Conservation (phyloP, 257 asterid genomes). For the Osmanthus fragrans region DNA sequence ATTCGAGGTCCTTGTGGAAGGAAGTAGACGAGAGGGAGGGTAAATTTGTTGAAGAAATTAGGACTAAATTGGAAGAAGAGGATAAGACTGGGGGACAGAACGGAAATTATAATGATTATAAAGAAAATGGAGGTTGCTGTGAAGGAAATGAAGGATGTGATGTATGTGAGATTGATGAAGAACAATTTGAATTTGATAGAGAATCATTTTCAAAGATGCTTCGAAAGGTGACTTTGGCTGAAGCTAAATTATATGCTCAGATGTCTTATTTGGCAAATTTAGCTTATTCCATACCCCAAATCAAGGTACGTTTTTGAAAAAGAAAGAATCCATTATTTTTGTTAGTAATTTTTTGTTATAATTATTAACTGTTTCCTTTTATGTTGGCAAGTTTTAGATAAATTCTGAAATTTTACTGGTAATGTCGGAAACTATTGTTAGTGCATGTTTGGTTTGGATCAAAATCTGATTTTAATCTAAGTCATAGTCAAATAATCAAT, state of each 20-base stretch:
- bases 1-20: slow-evolving; percentile 61
- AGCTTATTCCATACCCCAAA: slow-evolving; percentile 81
- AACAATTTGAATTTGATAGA: slow-evolving; percentile 52
- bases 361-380: too few species aligned
- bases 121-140: slow-evolving; percentile 6
- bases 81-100: slow-evolving; percentile 10
- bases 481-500: too few species aligned
- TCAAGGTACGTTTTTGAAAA: slow-evolving; percentile 58
- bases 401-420: too few species aligned
- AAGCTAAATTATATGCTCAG: slow-evolving; percentile 75
- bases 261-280: slow-evolving; percentile 30
- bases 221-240: slow-evolving; percentile 70
- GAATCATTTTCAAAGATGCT: slow-evolving; percentile 79
- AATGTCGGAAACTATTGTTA: too few species aligned
- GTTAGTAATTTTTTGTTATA: not conserved
- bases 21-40: slow-evolving; percentile 32
- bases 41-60: slow-evolving; percentile 32
- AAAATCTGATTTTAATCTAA: too few species aligned
- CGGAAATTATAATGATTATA: slow-evolving; percentile 1
- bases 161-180: slow-evolving; percentile 46
- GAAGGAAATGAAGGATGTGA: slow-evolving; percentile 50
- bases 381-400: too few species aligned
- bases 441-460: too few species aligned
- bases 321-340: not conserved
- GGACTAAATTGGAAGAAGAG: slow-evolving; percentile 29